Conservation (phyloP, 2,329 filamentous ascomycete genomes). For the Aspergillus piperis region DNA sequence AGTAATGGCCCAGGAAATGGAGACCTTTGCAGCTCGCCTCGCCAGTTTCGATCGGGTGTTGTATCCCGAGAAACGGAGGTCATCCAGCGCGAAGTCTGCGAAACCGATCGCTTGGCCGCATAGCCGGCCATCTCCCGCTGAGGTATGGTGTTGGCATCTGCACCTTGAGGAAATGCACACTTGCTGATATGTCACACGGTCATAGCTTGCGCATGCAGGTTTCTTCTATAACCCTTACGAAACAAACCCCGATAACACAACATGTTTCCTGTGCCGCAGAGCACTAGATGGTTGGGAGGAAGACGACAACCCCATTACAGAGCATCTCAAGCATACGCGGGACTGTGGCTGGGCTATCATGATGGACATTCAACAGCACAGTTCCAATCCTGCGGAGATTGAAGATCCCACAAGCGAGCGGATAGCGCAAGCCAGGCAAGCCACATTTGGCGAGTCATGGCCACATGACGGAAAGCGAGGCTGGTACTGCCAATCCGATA, state of each 20-base stretch:
- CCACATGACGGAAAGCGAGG: slow-evolving; percentile 84
- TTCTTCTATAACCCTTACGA: slow-evolving; percentile 83
- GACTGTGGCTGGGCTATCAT: slow-evolving; percentile 85
- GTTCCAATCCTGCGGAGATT: slow-evolving; percentile 51
- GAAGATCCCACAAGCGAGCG: slow-evolving; percentile 72
- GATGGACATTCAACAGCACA: slow-evolving; percentile 57
- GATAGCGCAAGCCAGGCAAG: slow-evolving; percentile 75
- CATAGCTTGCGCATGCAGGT: slow-evolving; percentile 81
- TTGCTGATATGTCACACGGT: not conserved
- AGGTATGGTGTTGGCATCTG: slow-evolving; percentile 50
- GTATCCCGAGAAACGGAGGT: slow-evolving; percentile 65
- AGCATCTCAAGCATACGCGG: slow-evolving; percentile 81
- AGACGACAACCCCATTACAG: slow-evolving; percentile 76
- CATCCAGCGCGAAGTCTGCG: slow-evolving; percentile 63
- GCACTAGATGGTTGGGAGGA: slow-evolving; percentile 90
- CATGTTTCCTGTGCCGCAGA: slow-evolving; percentile 83
- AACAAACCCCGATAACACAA: slow-evolving; percentile 79
- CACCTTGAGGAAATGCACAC: not conserved
- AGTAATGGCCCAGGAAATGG: slow-evolving; percentile 46
- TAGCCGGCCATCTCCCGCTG: slow-evolving; percentile 62
- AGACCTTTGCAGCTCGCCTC: slow-evolving; percentile 73
- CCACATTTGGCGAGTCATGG: slow-evolving; percentile 84
- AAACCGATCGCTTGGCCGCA: slow-evolving; percentile 75
- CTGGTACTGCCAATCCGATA: slow-evolving; percentile 86
- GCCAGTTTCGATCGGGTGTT: slow-evolving; percentile 73